Percentiles rank a stretch among this genome's conserved stretches.
These are phyloP conservation scores for Botrytis fragariae DNA, from an alignment of 2,329 filamentous ascomycete species.

Conservation along the genomic window DNA sequence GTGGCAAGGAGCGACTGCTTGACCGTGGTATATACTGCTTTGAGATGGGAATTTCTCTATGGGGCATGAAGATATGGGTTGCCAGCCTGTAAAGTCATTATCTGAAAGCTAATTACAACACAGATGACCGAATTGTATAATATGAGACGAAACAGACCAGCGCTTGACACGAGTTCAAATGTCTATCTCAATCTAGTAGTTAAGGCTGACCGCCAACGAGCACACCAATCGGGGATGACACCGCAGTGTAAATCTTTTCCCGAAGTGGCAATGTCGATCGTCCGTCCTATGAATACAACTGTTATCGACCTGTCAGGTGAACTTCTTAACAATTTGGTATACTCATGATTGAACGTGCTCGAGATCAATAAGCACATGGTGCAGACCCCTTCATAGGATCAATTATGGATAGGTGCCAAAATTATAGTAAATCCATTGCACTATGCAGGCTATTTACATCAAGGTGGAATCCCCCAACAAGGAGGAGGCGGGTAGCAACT, in stretches of 20 bases:
- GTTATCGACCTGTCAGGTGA: neutral
- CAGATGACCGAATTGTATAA: neutral
- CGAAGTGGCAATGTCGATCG: neutral
- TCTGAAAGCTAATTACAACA: neutral
- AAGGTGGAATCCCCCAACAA: neutral
- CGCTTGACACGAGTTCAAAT: neutral
- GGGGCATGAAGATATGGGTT: no score
- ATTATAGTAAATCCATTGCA: neutral
- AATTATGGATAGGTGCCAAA: neutral
- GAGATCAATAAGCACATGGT: neutral
- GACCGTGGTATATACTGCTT: neutral
- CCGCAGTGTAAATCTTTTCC: neutral
- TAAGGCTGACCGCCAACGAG: neutral
- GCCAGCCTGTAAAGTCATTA: no score
- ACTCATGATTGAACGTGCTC: neutral
- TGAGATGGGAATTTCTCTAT: neutral
- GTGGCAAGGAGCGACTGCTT: neutral
- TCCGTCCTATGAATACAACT: neutral
- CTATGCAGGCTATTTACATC: conserved; percentile 1
- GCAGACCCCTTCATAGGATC: neutral
- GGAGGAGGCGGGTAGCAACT: neutral
- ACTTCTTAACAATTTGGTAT: neutral
- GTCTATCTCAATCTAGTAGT: neutral
- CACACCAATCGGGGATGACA: neutral
- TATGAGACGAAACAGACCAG: neutral